Conservation (phyloP, 495 filamentous ascomycete species). For the Lophium mytilinum region DNA sequence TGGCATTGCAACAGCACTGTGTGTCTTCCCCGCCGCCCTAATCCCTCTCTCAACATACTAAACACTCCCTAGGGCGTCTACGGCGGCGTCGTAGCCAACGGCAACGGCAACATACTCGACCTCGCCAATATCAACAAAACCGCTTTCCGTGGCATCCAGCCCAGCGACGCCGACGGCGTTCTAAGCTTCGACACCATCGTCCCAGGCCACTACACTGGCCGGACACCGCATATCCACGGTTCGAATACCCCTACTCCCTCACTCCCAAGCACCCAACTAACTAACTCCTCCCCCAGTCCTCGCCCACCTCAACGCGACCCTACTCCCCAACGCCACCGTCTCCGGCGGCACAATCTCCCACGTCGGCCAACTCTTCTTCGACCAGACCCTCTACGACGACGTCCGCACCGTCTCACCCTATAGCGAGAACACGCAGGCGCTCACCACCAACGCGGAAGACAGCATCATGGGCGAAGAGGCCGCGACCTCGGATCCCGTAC, state of each 20-base stretch:
- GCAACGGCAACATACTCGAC: conserved; percentile 21
- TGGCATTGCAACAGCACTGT: conserved; percentile 51
- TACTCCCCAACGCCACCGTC: conserved; percentile 45
- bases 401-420: conserved; percentile 52
- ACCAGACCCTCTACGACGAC: conserved; percentile 46
- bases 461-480: conserved; percentile 40
- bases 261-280: neutral
- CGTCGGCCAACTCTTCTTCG: conserved; percentile 59
- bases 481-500: conserved; percentile 46
- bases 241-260: too few relatives aligned
- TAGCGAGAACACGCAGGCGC: conserved; percentile 44
- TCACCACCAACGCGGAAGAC: conserved; percentile 49
- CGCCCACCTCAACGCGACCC: conserved; percentile 29
- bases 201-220: conserved; percentile 52
- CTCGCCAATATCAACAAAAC: conserved; percentile 40
- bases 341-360: conserved; percentile 45
- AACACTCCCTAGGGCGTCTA: conserved; percentile 42
- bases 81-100: conserved; percentile 28
- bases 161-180: conserved; percentile 47
- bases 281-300: conserved; percentile 3
- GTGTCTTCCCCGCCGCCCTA: neutral
- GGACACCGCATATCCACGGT: conserved; percentile 54
- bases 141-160: conserved; percentile 44
- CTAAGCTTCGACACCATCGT: conserved; percentile 50
- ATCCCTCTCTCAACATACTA: neutral